phyloP scores from a whole-genome alignment of 805 yeast genomes.

The Candida stauntonica region DNA sequence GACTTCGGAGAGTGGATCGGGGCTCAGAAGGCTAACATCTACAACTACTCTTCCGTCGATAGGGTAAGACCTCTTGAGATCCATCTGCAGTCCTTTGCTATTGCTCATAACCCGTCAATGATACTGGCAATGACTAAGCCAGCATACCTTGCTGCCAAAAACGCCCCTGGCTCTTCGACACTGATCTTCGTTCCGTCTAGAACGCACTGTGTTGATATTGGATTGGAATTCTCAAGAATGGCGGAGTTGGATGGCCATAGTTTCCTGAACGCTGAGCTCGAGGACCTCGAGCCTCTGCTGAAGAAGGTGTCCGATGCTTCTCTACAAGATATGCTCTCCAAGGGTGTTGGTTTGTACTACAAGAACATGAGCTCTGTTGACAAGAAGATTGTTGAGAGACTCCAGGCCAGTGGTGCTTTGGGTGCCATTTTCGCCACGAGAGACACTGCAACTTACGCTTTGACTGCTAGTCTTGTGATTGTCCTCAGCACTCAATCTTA shows the following conservation, averaged over 20 bases:
- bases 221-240: slow-evolving; percentile 38
- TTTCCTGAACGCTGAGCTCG: slow-evolving; percentile 37
- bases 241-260: slow-evolving; percentile 34
- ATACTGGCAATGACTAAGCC: slow-evolving; percentile 48
- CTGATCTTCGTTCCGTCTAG: slow-evolving; percentile 58
- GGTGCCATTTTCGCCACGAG: slow-evolving; percentile 56
- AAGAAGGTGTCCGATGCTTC: slow-evolving; percentile 42
- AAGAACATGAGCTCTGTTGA: slow-evolving; percentile 55
- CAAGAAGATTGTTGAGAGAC: slow-evolving; percentile 45
- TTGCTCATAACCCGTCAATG: slow-evolving; percentile 48
- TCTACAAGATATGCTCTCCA: slow-evolving; percentile 38
- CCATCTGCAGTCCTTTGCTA: slow-evolving; percentile 45
- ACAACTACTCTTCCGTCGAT: slow-evolving; percentile 65
- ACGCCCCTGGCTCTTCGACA: slow-evolving; percentile 31
- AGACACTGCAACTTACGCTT: slow-evolving; percentile 48
- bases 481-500: slow-evolving; percentile 67
- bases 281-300: slow-evolving; percentile 37
- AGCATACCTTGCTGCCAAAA: slow-evolving; percentile 38
- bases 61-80: slow-evolving; percentile 54
- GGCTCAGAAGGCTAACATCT: slow-evolving; percentile 52
- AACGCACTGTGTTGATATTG: slow-evolving; percentile 49
- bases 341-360: slow-evolving; percentile 65
- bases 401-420: slow-evolving; percentile 48
- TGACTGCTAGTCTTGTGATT: slow-evolving; percentile 51
- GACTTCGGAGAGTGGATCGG: slow-evolving; percentile 90